Base-by-base conservation (phyloP, 164 flowering plant species). In the Vitis labrusca region DNA sequence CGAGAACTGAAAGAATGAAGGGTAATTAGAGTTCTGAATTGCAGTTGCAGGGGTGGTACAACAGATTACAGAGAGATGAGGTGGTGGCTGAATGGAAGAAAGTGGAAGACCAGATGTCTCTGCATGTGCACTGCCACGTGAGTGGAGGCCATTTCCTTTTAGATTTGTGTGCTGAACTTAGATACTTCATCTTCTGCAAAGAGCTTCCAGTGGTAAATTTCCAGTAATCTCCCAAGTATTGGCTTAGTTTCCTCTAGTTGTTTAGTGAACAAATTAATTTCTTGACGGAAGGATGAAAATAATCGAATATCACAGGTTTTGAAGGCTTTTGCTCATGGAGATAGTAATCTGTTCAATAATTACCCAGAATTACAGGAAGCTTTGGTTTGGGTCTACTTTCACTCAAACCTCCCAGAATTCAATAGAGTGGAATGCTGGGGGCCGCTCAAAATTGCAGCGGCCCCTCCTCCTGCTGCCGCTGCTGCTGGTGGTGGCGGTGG, bases 21-120 rank as follows among this genome's bases (percentile, higher is more conserved):
- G 2, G 23, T 12, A 17, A 44, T 66, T 69, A 9, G 32, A 15
- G 44, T 12, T 63, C 23, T 49, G 19, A 32, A 37, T 75, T 79
- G 77, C 86, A 92, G 99, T 73, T 92, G 69, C 90, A 91, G 70
- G 97, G 99, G 2, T 94, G 97, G 99, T 85, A 85, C 77, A 92
- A 86, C 76, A 86, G 59, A 60, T 70, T 94, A 55, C 88, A 89
- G 50, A 91, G 99, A 74, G 99, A 94, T 75, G 97, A 94, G 74
- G 97, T 94, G 67, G 93, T 92, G 60, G 99, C 97, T 17, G 94
- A 94, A 67, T 94, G 97, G 97, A 94, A 89, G 86, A 91, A 91
- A 74, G 91, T 94, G 3, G 84, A 89, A 75, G 99, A 82, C 17
- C 89, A 84, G 57, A 92, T 94, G 97, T 92, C 97, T 19, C 88